These are phyloP conservation scores for Zalaria obscura DNA, from an alignment of 2,329 filamentous ascomycete genomes.

Conservation along the genomic window DNA sequence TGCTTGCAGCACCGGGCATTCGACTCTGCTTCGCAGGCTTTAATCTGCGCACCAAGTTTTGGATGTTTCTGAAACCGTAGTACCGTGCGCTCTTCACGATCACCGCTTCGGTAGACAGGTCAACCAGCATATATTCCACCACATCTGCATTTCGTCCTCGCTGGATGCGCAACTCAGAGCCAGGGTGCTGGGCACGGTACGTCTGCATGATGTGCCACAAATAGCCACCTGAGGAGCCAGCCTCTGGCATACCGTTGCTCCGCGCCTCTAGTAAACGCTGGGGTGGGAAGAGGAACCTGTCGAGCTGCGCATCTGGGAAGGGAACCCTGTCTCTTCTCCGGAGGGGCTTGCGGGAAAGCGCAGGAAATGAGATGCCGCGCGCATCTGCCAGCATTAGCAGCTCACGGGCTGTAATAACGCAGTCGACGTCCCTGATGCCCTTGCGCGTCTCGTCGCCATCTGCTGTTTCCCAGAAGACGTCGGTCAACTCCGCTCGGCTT, in stretches of 20 bases:
- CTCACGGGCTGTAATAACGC: constrained; percentile 93
- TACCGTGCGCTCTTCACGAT: constrained; percentile 76
- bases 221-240: constrained; percentile 77
- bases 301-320: constrained; percentile 61
- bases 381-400: constrained; percentile 78
- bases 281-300: constrained; percentile 59
- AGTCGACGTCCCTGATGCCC: constrained; percentile 79
- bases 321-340: constrained; percentile 29
- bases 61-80: constrained; percentile 96
- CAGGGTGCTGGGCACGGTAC: constrained; percentile 55
- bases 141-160: constrained; percentile 85
- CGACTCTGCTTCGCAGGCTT: constrained; percentile 68
- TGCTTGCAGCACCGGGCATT: constrained; percentile 60
- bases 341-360: constrained; percentile 47
- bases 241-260: constrained; percentile 29
- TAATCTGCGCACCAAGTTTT: constrained; percentile 85
- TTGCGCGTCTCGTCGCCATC: constrained; percentile 23
- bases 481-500: constrained; percentile 81
- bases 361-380: constrained; percentile 62
- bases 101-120: constrained; percentile 20
- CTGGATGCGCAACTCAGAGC: constrained; percentile 54
- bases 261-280: not conserved
- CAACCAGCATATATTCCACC: constrained; percentile 62
- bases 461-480: constrained; percentile 51
- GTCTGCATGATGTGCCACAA: constrained; percentile 71